Base-by-base conservation (phyloP, 345 rosid species). In the Xanthoceras sorbifolium region DNA sequence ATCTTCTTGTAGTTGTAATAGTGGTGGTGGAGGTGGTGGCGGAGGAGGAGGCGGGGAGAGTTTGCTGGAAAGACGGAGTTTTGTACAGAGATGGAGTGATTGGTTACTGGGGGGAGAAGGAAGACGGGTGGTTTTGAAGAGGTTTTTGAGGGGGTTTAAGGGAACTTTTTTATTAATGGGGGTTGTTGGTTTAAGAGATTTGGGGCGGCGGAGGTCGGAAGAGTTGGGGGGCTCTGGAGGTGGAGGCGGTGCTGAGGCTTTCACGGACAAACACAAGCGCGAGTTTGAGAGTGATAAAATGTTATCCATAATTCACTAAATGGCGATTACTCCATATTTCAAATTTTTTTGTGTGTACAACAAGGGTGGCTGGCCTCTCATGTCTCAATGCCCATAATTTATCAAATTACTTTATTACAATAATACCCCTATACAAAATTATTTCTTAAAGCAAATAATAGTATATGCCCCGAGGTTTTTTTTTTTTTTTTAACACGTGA, bases 51-150 rank as follows among this genome's bases (percentile, higher is more conserved):
- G 94, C 7, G 91, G 96, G 44, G 88, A 81, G 40, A 93, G 90
- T 74, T 89, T 90, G 84, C 93, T 91, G 71, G 97, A 89, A 59
- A 93, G 88, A 75, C 96, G 84, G 74, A 95, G 90, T 70, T 90
- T 94, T 67, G 80, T 63, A 25, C 93, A 86, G 54, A 94, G 86
- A 77, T 91, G 60, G 67, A 78, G 77, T 76, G 76, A 66, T 20
- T 77, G 71, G 25, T 64, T 32, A 32, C 12, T 40, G 18, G 46
- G 77, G 3, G 74, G 80, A 25, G 80, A 29, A 31, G 88, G 75
- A 40, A 40, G 62, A 8, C 75, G 69, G 46, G 88, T 48, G 65
- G 84, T 71, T 52, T 54, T 76, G 0, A 77, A 40, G 46, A 86
- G 79, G 69, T 75, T 82, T 78, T 83, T 89, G 64, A 93, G 89